Conservation (phyloP, 2,329 filamentous ascomycete genomes). For the Lecanosticta acicola region DNA sequence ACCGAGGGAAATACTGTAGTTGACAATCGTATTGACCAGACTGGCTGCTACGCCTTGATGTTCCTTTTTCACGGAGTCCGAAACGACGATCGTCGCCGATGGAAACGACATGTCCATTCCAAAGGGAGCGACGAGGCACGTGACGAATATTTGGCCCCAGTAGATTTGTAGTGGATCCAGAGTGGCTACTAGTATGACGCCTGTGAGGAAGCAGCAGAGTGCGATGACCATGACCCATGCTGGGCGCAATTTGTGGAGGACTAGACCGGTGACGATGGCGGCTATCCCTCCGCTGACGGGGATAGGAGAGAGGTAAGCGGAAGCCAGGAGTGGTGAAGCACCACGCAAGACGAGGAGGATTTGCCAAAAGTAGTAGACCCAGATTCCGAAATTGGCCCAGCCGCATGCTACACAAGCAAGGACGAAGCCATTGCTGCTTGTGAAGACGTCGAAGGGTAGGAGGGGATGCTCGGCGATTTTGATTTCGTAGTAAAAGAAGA, state of each 20-base stretch:
- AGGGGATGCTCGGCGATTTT: conserved; percentile 17
- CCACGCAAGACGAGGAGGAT: conserved; percentile 43
- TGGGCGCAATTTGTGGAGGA: conserved; percentile 24
- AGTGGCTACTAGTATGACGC: conserved; percentile 38
- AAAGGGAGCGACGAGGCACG: conserved; percentile 43
- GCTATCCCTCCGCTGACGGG: conserved; percentile 43
- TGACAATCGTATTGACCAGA: conserved; percentile 56
- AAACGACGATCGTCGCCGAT: conserved; percentile 56
- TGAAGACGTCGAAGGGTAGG: conserved; percentile 27
- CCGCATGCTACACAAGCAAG: conserved; percentile 28
- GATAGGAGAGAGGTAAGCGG: conserved; percentile 44
- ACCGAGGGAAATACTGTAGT: conserved; percentile 62
- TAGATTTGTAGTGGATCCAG: conserved; percentile 54
- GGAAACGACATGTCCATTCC: conserved; percentile 65
- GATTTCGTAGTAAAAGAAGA: conserved; percentile 27
- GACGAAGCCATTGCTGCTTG: conserved; percentile 24
- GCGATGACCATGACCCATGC: conserved; percentile 36
- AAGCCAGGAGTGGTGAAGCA: conserved; percentile 41
- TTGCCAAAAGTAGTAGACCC: conserved; percentile 37
- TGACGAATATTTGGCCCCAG: conserved; percentile 59
- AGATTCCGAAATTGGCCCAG: conserved; percentile 29
- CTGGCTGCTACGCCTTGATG: conserved; percentile 51
- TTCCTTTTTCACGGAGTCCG: conserved; percentile 44
- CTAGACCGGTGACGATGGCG: conserved; percentile 36
- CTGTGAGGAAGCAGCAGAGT: conserved; percentile 39